Conservation (phyloP, 2,329 filamentous ascomycete species). For the Lasiodiplodia theobromae region DNA sequence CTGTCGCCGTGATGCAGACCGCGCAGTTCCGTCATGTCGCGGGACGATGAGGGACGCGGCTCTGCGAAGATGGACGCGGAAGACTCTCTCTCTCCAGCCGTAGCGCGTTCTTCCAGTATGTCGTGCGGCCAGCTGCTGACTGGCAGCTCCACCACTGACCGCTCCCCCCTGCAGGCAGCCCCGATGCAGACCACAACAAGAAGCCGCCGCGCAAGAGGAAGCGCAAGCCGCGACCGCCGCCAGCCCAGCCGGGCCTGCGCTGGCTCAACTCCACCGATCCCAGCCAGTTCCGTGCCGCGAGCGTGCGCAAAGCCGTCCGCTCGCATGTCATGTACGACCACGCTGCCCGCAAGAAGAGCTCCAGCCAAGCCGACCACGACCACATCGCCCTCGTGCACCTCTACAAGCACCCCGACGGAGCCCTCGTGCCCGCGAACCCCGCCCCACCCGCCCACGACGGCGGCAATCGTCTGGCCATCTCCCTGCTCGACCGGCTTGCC, state of each 20-base stretch:
- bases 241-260: constrained; percentile 21
- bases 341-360: constrained; percentile 13
- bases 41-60: constrained; percentile 8
- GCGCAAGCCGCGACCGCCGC: constrained; percentile 19
- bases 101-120: constrained; percentile 11
- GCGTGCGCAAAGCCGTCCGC: constrained; percentile 19
- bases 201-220: constrained; percentile 15
- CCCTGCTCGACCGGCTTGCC: constrained; percentile 16
- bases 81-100: background rate
- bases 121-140: background rate
- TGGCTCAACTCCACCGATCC: constrained; percentile 22
- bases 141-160: constrained; percentile 8
- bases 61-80: constrained; percentile 13
- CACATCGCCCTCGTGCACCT: constrained; percentile 13
- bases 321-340: constrained; percentile 24
- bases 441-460: background rate
- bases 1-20: constrained; percentile 21
- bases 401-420: background rate
- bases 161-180: constrained; percentile 6
- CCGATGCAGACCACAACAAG: constrained; percentile 2
- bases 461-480: constrained; percentile 3
- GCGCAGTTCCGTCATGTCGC: constrained; percentile 11
- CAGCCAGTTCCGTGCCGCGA: constrained; percentile 11
- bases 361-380: background rate
- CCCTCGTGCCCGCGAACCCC: background rate